Evolutionary conservation across 371 early-diverging fungal species (phyloP), one percentile per base, ranked within the genome.

Genomic region (Mucor mucedo): DNA sequence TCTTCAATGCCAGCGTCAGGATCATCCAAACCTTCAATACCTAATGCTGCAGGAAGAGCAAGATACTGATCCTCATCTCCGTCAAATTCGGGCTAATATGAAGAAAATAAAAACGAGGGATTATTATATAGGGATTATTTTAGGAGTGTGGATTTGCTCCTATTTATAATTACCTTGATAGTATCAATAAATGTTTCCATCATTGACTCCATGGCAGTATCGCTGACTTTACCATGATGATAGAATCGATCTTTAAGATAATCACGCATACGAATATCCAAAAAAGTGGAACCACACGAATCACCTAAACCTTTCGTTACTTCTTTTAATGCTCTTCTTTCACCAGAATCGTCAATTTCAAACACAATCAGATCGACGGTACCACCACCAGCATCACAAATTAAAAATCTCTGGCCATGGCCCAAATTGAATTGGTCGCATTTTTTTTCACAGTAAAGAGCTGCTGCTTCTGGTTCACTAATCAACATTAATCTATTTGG

Each of bases 331-430:
- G 81, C 73, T 58, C 79, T 71, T 60, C 75, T 63, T 41, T 68
- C 62, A 27, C 73, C 71, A 33, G 76, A 75, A 60, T 77, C 78
- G 55, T 80, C 80, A 63, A 77, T 76, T 59, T 77, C 78, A 61
- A 80, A 76, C 14, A 77, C 80, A 56, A 81, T 85, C 58, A 87
- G 55, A 71, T 87, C 87, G 1, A 87, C 86, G 4, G 87, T 87
- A 57, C 87, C 86, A 63, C 87, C 87, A 65, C 87, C 87, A 38
- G 86, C 86, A 72, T 87, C 87, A 63, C 84, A 84, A 53, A 87
- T 85, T 80, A 87, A 84, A 67, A 87, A 87, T 11, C 78, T 76
- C 49, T 78, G 78, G 29, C 73, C 75, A 60, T 78, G 78, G 9
- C 77, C 78, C 11, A 80, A 58, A 42, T 78, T 77, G 52, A 78